Percentiles rank a stretch among this genome's conserved stretches.
Evolutionary conservation across 1,284 basidiomycete genomes (phyloP).

Genomic region (Leucoagaricus sp.): DNA sequence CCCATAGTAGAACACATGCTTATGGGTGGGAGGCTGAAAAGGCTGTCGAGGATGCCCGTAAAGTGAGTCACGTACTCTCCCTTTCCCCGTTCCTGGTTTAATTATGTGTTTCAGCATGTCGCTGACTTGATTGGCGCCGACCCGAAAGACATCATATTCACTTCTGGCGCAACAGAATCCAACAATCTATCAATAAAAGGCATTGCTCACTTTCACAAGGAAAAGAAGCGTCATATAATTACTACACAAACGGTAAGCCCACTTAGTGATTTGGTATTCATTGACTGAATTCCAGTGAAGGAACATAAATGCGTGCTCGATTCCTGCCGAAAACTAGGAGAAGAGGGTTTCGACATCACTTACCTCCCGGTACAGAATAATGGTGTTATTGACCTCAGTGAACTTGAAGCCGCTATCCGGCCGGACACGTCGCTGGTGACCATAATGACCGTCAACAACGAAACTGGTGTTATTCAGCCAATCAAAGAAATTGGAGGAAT

Average conservation of each 20-base stretch:
- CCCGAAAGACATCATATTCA: conserved; percentile 96
- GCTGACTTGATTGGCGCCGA: conserved; percentile 94
- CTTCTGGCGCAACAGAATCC: conserved; percentile 96
- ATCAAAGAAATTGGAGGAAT: conserved; percentile 93
- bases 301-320: conserved; percentile 99
- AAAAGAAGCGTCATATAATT: conserved; percentile 89
- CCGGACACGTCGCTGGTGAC: conserved; percentile 90
- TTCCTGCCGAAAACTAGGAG: conserved; percentile 92
- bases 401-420: conserved; percentile 81
- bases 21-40: conserved; percentile 99
- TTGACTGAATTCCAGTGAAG: conserved; percentile 41
- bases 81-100: conserved; percentile 17
- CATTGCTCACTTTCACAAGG: conserved; percentile 91
- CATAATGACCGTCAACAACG: conserved; percentile 99
- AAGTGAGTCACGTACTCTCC: conserved; percentile 43
- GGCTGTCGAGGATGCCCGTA: conserved; percentile 90
- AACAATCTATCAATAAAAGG: conserved; percentile 99
- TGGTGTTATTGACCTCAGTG: conserved; percentile 79
- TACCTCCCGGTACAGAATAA: conserved; percentile 93
- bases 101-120: conserved; percentile 58
- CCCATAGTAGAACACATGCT: conserved; percentile 96
- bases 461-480: conserved; percentile 98
- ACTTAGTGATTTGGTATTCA: background rate
- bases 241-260: conserved; percentile 83
- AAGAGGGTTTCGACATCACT: conserved; percentile 98